phyloP scores from a whole-genome alignment of 345 rosid species.

The Laguncularia racemosa region DNA sequence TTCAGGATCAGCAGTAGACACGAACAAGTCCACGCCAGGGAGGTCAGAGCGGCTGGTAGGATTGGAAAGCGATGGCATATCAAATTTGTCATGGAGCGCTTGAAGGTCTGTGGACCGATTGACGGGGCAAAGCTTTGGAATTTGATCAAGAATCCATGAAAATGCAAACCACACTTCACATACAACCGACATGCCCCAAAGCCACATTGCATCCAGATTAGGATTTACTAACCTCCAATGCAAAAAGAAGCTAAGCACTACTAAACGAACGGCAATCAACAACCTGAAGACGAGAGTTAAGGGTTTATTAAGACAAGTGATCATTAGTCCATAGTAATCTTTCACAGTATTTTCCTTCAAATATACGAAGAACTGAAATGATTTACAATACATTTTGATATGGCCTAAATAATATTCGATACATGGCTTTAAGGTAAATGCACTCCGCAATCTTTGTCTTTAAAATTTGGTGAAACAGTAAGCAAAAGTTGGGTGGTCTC shows the following conservation, averaged over 20 bases:
- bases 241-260: slow-evolving; percentile 66
- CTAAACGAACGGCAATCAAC: slow-evolving; percentile 44
- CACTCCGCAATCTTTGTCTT: too few species aligned
- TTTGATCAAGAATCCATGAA: slow-evolving; percentile 90
- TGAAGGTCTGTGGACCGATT: slow-evolving; percentile 83
- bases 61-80: slow-evolving; percentile 78
- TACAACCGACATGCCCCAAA: slow-evolving; percentile 75
- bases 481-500: too few species aligned
- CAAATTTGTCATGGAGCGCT: slow-evolving; percentile 80
- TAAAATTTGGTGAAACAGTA: too few species aligned
- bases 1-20: slow-evolving; percentile 93
- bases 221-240: slow-evolving; percentile 78
- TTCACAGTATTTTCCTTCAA: too few species aligned
- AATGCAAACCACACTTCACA: slow-evolving; percentile 93
- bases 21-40: slow-evolving; percentile 80
- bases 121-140: slow-evolving; percentile 76
- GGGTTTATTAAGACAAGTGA: not conserved
- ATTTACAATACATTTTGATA: too few species aligned
- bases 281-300: slow-evolving; percentile 22
- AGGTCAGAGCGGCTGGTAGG: slow-evolving; percentile 90
- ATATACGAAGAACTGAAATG: too few species aligned
- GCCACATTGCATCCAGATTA: slow-evolving; percentile 75
- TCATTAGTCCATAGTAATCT: not conserved
- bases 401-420: too few species aligned
- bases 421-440: too few species aligned